Evolutionary conservation across 768 basidiomycete species (phyloP).

Genomic region (Cubamyces lactineus): DNA sequence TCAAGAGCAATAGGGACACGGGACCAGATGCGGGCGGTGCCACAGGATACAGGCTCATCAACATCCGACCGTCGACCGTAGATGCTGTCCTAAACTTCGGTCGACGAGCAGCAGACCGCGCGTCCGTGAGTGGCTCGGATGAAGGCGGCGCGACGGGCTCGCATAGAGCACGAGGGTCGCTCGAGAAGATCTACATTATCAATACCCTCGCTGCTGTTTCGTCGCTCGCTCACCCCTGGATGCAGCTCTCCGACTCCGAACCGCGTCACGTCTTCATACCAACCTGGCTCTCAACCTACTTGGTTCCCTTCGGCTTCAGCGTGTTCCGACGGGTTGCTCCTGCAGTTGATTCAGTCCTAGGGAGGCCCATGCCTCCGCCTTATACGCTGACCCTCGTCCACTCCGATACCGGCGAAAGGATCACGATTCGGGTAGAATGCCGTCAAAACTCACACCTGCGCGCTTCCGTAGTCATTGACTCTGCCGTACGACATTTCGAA

Average conservation of each 20-base stretch:
- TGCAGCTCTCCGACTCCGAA: background rate
- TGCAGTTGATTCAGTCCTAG: background rate
- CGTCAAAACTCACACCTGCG: background rate
- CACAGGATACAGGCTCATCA: background rate
- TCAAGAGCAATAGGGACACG: background rate
- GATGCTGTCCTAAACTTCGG: background rate
- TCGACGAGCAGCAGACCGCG: no score
- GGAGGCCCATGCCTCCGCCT: background rate
- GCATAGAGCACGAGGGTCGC: background rate
- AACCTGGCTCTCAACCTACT: background rate
- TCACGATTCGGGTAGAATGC: background rate
- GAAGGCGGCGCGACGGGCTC: background rate
- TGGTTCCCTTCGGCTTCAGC: background rate
- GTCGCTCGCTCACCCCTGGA: background rate
- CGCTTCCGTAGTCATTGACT: background rate
- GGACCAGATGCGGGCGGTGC: background rate
- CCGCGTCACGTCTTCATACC: background rate
- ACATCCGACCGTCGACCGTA: background rate
- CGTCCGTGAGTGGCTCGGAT: no score
- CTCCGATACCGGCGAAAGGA: background rate
- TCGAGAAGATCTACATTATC: background rate
- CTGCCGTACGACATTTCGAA: background rate
- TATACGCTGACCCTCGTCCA: background rate
- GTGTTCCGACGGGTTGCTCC: no score
- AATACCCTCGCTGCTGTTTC: background rate